Percentiles rank a stretch among this genome's conserved stretches.
Evolutionary conservation across 2,329 filamentous ascomycete species (phyloP).

Genomic region (Alternaria infectoria): DNA sequence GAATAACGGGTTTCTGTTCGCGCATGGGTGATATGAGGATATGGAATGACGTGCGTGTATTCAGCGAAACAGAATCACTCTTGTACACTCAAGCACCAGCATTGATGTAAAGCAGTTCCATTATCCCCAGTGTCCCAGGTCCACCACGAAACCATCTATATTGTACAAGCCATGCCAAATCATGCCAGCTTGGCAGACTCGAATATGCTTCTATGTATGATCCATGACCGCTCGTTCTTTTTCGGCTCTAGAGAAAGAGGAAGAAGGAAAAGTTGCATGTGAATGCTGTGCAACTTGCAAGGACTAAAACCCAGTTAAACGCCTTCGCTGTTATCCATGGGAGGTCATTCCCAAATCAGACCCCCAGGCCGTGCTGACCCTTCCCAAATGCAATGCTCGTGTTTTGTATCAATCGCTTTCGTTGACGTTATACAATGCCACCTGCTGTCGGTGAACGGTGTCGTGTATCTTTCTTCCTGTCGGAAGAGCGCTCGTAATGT

Average conservation of each 20-base stretch:
- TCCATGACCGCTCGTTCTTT: neutral
- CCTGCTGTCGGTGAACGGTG: neutral
- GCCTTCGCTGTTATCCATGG: conserved; percentile 19
- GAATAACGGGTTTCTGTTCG: neutral
- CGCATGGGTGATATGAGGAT: neutral
- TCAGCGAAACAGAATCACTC: no score
- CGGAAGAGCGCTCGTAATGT: conserved; percentile 7
- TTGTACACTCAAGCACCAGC: no score
- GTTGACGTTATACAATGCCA: conserved; percentile 14
- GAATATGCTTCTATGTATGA: neutral
- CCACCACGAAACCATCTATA: neutral
- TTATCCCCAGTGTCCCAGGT: neutral
- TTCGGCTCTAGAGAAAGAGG: neutral
- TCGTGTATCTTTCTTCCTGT: neutral
- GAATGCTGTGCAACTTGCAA: conserved; percentile 3
- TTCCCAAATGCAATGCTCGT: conserved; percentile 24
- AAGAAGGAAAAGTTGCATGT: neutral
- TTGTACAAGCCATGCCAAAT: neutral
- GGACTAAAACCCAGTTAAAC: conserved; percentile 6
- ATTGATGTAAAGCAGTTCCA: neutral
- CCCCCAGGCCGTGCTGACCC: conserved; percentile 9
- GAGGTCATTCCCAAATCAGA: neutral
- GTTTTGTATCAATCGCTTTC: conserved; percentile 5
- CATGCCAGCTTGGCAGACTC: neutral
- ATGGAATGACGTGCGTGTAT: neutral